Base-by-base conservation (phyloP, 257 asterid species). In the Nicotiana paniculata region DNA sequence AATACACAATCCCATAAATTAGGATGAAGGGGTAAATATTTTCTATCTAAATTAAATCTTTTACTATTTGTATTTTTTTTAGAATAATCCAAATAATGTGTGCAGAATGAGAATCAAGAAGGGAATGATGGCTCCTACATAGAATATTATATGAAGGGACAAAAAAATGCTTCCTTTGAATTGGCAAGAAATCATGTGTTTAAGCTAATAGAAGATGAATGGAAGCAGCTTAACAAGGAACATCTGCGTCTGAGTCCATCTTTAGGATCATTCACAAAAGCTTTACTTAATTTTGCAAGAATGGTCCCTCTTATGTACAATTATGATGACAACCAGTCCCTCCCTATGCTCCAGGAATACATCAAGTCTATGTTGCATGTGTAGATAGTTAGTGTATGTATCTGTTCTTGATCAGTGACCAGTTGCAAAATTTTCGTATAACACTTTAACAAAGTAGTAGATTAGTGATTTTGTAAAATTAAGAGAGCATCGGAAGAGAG, bases 81-180 rank as follows among this genome's bases (percentile, higher is more conserved):
- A 33, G 8, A 76, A 17, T 68, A 39, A 68, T 1, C 4, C 18
- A 35, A 37, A 68, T 13, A 68, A 39, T 35, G 13, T 1, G 30
- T 39, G 77, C 32, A 89, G 92, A 91, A 91, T 39, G 92, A 91
- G 81, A 51, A 86, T 17, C 90, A 89, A 87, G 87, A 82, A 55
- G 91, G 92, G 5, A 54, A 82, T 26, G 92, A 89, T 58, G 90
- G 94, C 3, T 89, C 94, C 0, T 91, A 85, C 26, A 62, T 89
- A 12, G 85, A 88, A 32, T 89, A 81, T 83, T 89, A 84, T 78
- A 30, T 91, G 85, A 86, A 89, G 57, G 89, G 87, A 46, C 61
- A 84, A 30, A 5, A 74, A 11, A 83, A 39, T 6, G 59, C 70
- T 3, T 72, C 90, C 2, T 2, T 82, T 16, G 82, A 89, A 59